Evolutionary conservation across 78 protist species (phyloP).

Genomic region (Dictyostelium brefeldianum): DNA sequence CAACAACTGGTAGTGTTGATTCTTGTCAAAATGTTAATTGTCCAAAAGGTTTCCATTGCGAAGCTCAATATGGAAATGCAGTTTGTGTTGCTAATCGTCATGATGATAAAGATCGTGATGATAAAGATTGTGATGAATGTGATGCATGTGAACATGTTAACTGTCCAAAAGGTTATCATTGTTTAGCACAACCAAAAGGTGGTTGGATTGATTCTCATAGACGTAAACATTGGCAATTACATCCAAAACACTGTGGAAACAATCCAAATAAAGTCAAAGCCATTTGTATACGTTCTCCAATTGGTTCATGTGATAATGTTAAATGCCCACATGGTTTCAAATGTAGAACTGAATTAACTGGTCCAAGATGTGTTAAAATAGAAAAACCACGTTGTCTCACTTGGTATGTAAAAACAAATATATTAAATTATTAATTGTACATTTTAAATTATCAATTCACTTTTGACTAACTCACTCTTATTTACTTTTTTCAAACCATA

Average conservation of each 20-base stretch:
- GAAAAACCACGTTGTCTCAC: constrained; percentile 4
- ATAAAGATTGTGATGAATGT: not conserved
- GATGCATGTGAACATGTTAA: not conserved
- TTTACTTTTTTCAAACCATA: too few species aligned
- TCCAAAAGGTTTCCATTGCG: not conserved
- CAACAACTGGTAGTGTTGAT: not conserved
- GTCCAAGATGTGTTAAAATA: not conserved
- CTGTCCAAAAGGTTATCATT: not conserved
- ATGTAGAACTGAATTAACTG: not conserved
- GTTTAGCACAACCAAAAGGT: not conserved
- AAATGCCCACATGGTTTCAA: constrained; percentile 20
- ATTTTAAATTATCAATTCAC: too few species aligned
- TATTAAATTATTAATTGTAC: too few species aligned
- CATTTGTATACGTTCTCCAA: constrained; percentile 22
- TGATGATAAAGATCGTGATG: not conserved
- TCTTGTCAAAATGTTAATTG: not conserved
- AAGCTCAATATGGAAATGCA: not conserved
- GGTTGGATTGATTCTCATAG: constrained; percentile 1
- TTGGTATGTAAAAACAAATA: too few species aligned
- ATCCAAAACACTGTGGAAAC: not conserved
- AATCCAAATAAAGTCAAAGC: constrained; percentile 1
- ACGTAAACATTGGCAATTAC: not conserved
- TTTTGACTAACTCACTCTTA: too few species aligned
- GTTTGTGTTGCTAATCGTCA: constrained; percentile 10
- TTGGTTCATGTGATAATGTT: not conserved